phyloP scores from a whole-genome alignment of 2,329 filamentous ascomycete genomes.

The Botrytis tulipae region DNA sequence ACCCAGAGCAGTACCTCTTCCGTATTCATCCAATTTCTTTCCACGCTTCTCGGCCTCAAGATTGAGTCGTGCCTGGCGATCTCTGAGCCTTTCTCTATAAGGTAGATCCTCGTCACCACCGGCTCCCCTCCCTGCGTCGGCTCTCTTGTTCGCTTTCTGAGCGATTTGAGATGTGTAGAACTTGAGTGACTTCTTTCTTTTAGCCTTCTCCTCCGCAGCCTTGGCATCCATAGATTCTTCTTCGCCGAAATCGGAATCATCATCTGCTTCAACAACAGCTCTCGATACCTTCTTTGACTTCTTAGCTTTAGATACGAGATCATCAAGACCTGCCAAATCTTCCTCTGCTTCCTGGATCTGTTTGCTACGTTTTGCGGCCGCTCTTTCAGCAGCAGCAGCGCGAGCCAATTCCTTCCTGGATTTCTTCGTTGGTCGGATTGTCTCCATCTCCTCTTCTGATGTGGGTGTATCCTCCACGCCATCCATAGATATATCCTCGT shows the following conservation, averaged over 20 bases:
- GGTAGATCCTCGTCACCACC: constrained; percentile 83
- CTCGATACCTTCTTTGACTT: constrained; percentile 39
- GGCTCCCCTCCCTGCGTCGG: constrained; percentile 67
- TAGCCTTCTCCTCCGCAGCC: constrained; percentile 81
- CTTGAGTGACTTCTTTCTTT: constrained; percentile 85
- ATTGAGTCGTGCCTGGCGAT: constrained; percentile 82
- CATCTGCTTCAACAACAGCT: constrained; percentile 58
- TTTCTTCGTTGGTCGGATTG: constrained; percentile 4
- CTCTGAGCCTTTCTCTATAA: constrained; percentile 81
- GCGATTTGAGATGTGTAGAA: constrained; percentile 99
- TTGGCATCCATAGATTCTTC: constrained; percentile 75
- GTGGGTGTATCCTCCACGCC: constrained; percentile 35
- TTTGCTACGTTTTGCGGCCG: constrained; percentile 35
- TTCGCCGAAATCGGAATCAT: constrained; percentile 89
- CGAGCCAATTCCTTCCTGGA: constrained; percentile 41
- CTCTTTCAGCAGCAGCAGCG: constrained; percentile 42
- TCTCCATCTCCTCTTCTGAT: constrained; percentile 7
- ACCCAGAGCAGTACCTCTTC: constrained; percentile 62
- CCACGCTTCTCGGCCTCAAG: constrained; percentile 85
- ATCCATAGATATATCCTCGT: constrained; percentile 30
- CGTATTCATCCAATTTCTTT: constrained; percentile 59
- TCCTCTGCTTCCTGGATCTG: constrained; percentile 43
- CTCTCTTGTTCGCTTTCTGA: constrained; percentile 87
- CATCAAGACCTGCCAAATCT: constrained; percentile 44
- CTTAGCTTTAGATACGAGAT: constrained; percentile 30